These are phyloP conservation scores for Sporothrix mexicana DNA, from an alignment of 2,329 filamentous ascomycete genomes.

Conservation along the genomic window DNA sequence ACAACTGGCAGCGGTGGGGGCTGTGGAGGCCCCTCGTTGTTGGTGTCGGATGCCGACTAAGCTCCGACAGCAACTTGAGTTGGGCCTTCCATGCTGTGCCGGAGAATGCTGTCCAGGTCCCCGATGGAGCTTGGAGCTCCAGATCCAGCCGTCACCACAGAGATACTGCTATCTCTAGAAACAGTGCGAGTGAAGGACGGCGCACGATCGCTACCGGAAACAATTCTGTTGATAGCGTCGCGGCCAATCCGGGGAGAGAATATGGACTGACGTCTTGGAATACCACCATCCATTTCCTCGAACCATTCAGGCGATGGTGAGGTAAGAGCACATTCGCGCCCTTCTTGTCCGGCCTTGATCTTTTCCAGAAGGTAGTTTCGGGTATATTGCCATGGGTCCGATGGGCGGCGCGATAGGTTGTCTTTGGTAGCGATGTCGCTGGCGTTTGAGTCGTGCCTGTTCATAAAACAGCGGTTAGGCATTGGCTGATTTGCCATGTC, in stretches of 20 bases:
- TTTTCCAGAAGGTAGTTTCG: slow-evolving; percentile 37
- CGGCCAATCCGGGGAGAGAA: slow-evolving; percentile 16
- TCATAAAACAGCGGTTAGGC: background rate
- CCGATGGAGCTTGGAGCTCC: background rate
- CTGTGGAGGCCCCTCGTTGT: background rate
- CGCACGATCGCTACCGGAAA: background rate
- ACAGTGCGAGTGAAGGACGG: slow-evolving; percentile 22
- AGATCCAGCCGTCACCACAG: background rate
- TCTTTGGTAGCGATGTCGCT: too few relatives aligned
- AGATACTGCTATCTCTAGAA: slow-evolving; percentile 29
- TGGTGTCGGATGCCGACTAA: slow-evolving; percentile 29
- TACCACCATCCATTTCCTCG: background rate
- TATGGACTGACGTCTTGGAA: slow-evolving; percentile 12
- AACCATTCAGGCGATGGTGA: slow-evolving; percentile 33
- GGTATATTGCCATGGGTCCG: slow-evolving; percentile 36
- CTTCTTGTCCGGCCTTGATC: slow-evolving; percentile 32
- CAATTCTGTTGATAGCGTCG: slow-evolving; percentile 15
- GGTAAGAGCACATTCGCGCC: slow-evolving; percentile 30
- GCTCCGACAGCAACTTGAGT: slow-evolving; percentile 28
- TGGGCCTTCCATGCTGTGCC: background rate
- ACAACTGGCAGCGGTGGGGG: too few relatives aligned
- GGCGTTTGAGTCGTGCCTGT: background rate
- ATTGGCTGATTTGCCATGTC: background rate
- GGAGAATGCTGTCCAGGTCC: background rate
- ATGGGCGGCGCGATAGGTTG: background rate